Evolutionary conservation across 2,329 filamentous ascomycete genomes (phyloP).

Genomic region (Trichophyton equinum): DNA sequence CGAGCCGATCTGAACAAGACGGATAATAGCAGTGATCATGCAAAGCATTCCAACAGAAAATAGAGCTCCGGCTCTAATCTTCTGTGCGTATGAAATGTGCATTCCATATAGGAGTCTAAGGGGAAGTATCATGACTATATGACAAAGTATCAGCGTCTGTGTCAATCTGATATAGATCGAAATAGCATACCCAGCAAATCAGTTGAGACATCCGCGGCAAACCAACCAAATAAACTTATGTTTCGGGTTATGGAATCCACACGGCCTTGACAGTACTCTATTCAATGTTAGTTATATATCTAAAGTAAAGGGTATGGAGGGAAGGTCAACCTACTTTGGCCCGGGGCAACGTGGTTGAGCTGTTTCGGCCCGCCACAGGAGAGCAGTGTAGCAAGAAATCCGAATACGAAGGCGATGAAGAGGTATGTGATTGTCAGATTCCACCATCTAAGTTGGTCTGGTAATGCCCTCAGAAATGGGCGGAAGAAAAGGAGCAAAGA

Average conservation of each 20-base stretch:
- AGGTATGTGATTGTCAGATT: slow-evolving; percentile 3
- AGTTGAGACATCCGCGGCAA: slow-evolving; percentile 16
- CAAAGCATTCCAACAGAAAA: slow-evolving; percentile 20
- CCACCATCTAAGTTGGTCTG: slow-evolving; percentile 5
- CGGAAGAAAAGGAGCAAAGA: slow-evolving; percentile 11
- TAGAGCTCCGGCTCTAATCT: slow-evolving; percentile 18
- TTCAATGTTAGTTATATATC: background rate
- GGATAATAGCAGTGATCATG: slow-evolving; percentile 18
- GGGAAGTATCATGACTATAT: slow-evolving; percentile 23
- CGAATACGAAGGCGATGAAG: slow-evolving; percentile 3
- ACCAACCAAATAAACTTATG: slow-evolving; percentile 8
- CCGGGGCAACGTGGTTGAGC: background rate
- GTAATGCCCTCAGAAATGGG: slow-evolving; percentile 9
- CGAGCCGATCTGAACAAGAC: slow-evolving; percentile 13
- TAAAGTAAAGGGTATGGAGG: background rate
- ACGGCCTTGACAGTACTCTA: slow-evolving; percentile 5
- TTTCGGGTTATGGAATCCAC: slow-evolving; percentile 7
- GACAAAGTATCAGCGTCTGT: background rate
- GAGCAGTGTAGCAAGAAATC: slow-evolving; percentile 5
- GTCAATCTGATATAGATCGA: background rate
- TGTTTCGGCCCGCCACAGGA: slow-evolving; percentile 7
- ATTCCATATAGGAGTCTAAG: slow-evolving; percentile 20
- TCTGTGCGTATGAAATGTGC: slow-evolving; percentile 18
- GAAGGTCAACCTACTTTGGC: background rate
- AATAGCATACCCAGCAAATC: slow-evolving; percentile 17